Percentiles rank a stretch among this genome's conserved stretches.
phyloP scores from a whole-genome alignment of 176 grass and related monocot species.

The Poa pratensis region DNA sequence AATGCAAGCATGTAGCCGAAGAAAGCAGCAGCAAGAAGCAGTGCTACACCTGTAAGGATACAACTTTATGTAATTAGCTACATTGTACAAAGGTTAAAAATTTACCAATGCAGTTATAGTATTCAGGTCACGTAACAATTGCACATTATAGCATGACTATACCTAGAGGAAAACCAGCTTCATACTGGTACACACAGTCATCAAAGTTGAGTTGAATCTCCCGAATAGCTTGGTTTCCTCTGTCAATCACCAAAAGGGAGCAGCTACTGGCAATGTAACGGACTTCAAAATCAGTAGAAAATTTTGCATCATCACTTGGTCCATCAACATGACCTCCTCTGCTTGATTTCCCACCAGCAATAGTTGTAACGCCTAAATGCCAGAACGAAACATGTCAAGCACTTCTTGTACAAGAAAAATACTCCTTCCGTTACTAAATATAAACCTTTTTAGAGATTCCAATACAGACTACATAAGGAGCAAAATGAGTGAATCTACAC shows the following conservation, averaged over 20 bases:
- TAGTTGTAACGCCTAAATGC: constrained; percentile 85
- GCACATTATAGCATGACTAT: constrained; percentile 14
- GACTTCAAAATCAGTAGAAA: constrained; percentile 97
- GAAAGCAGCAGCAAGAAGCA: constrained; percentile 77
- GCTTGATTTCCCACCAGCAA: constrained; percentile 88
- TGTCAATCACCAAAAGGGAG: constrained; percentile 94
- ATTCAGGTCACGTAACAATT: constrained; percentile 33
- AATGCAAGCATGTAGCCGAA: constrained; percentile 95
- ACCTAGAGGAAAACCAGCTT: constrained; percentile 87
- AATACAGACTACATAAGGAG: no score
- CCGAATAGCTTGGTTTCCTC: constrained; percentile 88
- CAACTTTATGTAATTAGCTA: constrained; percentile 34
- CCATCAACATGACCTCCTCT: constrained; percentile 89
- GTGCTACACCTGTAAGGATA: constrained; percentile 57
- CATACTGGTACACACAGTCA: constrained; percentile 88
- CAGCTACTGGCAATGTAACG: constrained; percentile 91
- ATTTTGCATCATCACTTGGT: constrained; percentile 86
- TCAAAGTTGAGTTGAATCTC: constrained; percentile 90
- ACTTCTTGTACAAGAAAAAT: constrained; percentile 15
- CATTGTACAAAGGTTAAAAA: constrained; percentile 14
- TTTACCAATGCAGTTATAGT: constrained; percentile 1
- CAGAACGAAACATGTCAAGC: constrained; percentile 36
- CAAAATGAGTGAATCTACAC: no score
- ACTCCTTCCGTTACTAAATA: no score
- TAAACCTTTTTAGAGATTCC: no score